phyloP scores from a whole-genome alignment of 768 basidiomycete genomes.

The Termitomyces sp. region DNA sequence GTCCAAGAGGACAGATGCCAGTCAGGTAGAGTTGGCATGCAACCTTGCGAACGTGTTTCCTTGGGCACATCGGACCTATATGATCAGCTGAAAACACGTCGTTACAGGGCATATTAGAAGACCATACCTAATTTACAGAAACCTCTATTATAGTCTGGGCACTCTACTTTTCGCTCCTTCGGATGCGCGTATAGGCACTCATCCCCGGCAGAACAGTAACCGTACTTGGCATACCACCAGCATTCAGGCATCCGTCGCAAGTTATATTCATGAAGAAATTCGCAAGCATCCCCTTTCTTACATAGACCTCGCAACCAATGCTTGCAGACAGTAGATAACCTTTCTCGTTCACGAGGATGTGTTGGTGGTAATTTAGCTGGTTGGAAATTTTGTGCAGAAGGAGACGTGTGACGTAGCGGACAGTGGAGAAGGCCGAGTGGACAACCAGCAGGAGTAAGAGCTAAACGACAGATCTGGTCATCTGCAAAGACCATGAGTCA shows the following conservation, averaged over 20 bases:
- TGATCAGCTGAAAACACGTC: slow-evolving; percentile 2
- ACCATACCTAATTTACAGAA: slow-evolving; percentile 90
- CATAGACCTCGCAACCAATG: slow-evolving; percentile 98
- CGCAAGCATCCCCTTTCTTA: slow-evolving; percentile 97
- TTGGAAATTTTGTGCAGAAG: slow-evolving; percentile 86
- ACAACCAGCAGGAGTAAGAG: slow-evolving; percentile 76
- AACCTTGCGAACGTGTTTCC: slow-evolving; percentile 90
- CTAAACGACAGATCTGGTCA: slow-evolving; percentile 88
- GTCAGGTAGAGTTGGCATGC: slow-evolving; percentile 88
- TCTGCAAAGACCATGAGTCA: slow-evolving; percentile 44
- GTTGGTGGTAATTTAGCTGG: slow-evolving; percentile 77
- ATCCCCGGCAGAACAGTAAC: slow-evolving; percentile 94
- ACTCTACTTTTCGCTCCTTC: slow-evolving; percentile 86
- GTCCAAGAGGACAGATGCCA: slow-evolving; percentile 89
- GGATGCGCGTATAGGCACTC: slow-evolving; percentile 97
- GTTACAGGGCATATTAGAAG: neutral
- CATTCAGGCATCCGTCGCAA: slow-evolving; percentile 97
- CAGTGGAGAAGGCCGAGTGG: slow-evolving; percentile 91
- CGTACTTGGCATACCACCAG: slow-evolving; percentile 98
- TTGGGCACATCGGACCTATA: slow-evolving; percentile 78
- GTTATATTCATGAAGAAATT: slow-evolving; percentile 99
- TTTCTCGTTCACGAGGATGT: slow-evolving; percentile 79
- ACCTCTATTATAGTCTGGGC: slow-evolving; percentile 92
- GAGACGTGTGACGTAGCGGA: slow-evolving; percentile 86
- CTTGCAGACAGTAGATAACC: slow-evolving; percentile 92